Evolutionary conservation across 805 yeast genomes (phyloP).

Genomic region (Starmerella roubikii): DNA sequence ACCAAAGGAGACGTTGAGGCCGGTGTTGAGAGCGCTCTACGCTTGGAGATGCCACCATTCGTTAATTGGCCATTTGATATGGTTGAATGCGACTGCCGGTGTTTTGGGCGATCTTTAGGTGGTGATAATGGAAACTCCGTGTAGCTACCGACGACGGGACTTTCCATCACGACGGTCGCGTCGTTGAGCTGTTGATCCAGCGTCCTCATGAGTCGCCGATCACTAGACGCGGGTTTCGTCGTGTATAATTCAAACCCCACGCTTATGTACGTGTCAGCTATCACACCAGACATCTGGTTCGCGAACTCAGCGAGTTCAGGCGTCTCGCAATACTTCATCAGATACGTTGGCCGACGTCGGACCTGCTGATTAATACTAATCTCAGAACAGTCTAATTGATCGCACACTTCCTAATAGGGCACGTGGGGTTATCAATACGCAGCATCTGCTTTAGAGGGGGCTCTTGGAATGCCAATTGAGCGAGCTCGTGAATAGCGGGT

Average conservation of each 20-base stretch:
- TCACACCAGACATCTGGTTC: constrained; percentile 68
- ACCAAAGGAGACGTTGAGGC: constrained; percentile 20
- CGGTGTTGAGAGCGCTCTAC: constrained; percentile 21
- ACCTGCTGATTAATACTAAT: too few relatives aligned
- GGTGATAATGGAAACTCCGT: constrained; percentile 15
- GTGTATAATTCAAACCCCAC: constrained; percentile 92
- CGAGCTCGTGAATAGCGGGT: too few relatives aligned
- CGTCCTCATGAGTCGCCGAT: constrained; percentile 74
- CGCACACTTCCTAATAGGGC: too few relatives aligned
- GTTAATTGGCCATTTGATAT: neutral
- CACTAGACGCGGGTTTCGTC: constrained; percentile 84
- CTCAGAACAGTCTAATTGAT: too few relatives aligned
- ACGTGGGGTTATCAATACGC: too few relatives aligned
- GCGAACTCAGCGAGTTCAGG: constrained; percentile 85
- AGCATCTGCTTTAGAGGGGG: too few relatives aligned
- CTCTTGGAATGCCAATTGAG: too few relatives aligned
- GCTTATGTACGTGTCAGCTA: constrained; percentile 57
- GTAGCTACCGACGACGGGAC: constrained; percentile 8
- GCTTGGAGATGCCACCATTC: constrained; percentile 8
- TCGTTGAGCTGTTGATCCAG: constrained; percentile 65
- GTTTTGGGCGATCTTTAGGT: constrained; percentile 8
- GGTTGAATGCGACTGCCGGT: neutral
- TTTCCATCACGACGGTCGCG: constrained; percentile 2
- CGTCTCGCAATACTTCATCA: constrained; percentile 69
- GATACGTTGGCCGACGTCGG: too few relatives aligned